Base-by-base conservation (phyloP, 1,139 yeast species). In the Meyerozyma carpophila region DNA sequence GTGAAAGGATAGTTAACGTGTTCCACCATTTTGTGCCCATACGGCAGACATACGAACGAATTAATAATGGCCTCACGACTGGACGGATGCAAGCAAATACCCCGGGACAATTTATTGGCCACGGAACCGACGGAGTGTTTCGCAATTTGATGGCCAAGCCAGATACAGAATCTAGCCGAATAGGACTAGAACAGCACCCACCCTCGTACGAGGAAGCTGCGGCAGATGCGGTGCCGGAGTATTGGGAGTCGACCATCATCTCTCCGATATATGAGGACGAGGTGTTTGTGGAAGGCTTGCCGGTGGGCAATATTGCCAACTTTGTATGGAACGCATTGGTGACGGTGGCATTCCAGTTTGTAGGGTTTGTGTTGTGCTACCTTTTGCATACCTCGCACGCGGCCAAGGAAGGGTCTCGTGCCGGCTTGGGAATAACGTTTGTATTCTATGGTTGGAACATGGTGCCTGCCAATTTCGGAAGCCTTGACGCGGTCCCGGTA, bases 181-280 rank as follows among this genome's bases (percentile, higher is more conserved):
- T 59, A 11, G 69, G 66, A 40, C 71, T 70, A 36, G 75, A 70
- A 43, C 71, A 71, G 40, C 71, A 73, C 42, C 95, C 97, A n/a
- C 98, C 98, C 1, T 74, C 94, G 0, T 93, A 94, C 63, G 96
- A 88, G 47, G 97, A 91, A 57, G 98, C 96, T 0, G 91, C 96
- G 0, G 87, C 93, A 2, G 99, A 93, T 62, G 80, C 95, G 20
- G 81, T 95, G 0, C 99, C 99, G 0, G 96, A 96, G 39, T 94
- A 94, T 62, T 94, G 97, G 95, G 98, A 94, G 61, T 80, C 90
- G 13, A 82, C 95, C 1, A 83, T 91, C 44, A 77, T 90, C 58
- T 81, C 95, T 1, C 89, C 91, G 14, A 89, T 90, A 47, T 86
- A 84, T 51, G 77, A 71, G 43, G 97, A 93, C 59, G 98, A 91